Conservation (phyloP, 2,329 filamentous ascomycete genomes). For the Pyricularia sp. region DNA sequence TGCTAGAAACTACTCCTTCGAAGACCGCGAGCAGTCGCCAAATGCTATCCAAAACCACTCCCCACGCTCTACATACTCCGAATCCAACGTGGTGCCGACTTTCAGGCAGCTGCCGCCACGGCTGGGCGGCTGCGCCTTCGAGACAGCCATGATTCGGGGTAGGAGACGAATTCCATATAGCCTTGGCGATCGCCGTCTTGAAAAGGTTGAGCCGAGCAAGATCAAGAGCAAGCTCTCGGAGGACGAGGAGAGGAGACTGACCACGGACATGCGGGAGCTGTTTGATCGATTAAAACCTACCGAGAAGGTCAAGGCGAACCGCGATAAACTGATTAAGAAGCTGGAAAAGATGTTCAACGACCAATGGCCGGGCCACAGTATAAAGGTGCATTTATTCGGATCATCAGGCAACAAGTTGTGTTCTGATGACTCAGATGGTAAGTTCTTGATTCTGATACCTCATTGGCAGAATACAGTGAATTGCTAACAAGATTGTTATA, state of each 20-base stretch:
- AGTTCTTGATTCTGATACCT: constrained; percentile 20
- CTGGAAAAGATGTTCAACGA: constrained; percentile 80
- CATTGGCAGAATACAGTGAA: not conserved
- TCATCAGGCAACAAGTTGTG: constrained; percentile 93
- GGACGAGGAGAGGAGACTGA: constrained; percentile 66
- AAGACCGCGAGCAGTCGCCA: constrained; percentile 72
- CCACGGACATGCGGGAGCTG: constrained; percentile 73
- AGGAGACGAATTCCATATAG: constrained; percentile 87
- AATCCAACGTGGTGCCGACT: constrained; percentile 69
- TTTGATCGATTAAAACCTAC: constrained; percentile 82
- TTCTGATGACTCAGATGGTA: constrained; percentile 93
- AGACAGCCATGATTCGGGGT: constrained; percentile 74
- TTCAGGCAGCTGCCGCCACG: constrained; percentile 54
- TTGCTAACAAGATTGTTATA: constrained; percentile 23
- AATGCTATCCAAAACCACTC: constrained; percentile 70
- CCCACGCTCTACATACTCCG: constrained; percentile 82
- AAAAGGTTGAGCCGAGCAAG: constrained; percentile 61
- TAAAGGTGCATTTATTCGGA: constrained; percentile 90
- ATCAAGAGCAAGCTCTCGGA: constrained; percentile 61
- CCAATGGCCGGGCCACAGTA: constrained; percentile 85
- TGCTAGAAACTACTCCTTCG: constrained; percentile 71
- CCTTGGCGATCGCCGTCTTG: constrained; percentile 70
- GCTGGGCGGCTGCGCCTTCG: constrained; percentile 68
- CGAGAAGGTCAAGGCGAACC: constrained; percentile 64
- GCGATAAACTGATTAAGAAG: constrained; percentile 72